phyloP scores from a whole-genome alignment of 2,329 filamentous ascomycete species.

The Parastagonospora nodorum region DNA sequence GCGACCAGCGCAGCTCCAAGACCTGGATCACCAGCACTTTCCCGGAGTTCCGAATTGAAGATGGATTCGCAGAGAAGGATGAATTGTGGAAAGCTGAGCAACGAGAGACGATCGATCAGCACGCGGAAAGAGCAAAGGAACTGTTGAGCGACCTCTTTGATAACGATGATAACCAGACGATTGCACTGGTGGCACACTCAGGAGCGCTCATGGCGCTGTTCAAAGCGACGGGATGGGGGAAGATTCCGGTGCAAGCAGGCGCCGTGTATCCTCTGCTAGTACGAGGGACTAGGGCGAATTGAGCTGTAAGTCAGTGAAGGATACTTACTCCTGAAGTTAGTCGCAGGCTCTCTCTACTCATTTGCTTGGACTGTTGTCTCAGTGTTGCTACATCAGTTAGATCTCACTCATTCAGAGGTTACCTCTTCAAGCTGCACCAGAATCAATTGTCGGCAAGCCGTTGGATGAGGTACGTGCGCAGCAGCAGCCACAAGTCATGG shows the following conservation, averaged over 20 bases:
- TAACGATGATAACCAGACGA: conserved; percentile 47
- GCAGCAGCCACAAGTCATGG: too few relatives aligned
- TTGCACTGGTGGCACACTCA: conserved; percentile 61
- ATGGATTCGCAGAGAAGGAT: conserved; percentile 62
- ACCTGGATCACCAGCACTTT: conserved; percentile 56
- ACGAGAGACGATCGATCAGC: conserved; percentile 12
- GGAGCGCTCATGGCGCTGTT: conserved; percentile 60
- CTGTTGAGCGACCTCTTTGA: conserved; percentile 58
- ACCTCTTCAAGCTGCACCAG: too few relatives aligned
- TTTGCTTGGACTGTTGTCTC: too few relatives aligned
- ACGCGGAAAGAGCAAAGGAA: conserved; percentile 6
- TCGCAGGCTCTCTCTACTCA: too few relatives aligned
- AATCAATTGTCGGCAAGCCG: too few relatives aligned
- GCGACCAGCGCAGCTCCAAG: conserved; percentile 62
- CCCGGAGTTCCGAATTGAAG: conserved; percentile 60
- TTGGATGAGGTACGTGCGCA: too few relatives aligned
- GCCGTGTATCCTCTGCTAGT: conserved; percentile 19
- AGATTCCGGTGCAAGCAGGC: conserved; percentile 15
- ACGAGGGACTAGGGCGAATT: background rate
- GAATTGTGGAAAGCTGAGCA: conserved; percentile 51
- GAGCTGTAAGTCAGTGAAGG: too few relatives aligned
- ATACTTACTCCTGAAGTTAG: too few relatives aligned
- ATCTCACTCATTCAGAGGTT: too few relatives aligned
- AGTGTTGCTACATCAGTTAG: too few relatives aligned
- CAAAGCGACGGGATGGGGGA: conserved; percentile 52